Base-by-base conservation (phyloP, 1,139 yeast genomes). In the Debaryomyces subglobosus region DNA sequence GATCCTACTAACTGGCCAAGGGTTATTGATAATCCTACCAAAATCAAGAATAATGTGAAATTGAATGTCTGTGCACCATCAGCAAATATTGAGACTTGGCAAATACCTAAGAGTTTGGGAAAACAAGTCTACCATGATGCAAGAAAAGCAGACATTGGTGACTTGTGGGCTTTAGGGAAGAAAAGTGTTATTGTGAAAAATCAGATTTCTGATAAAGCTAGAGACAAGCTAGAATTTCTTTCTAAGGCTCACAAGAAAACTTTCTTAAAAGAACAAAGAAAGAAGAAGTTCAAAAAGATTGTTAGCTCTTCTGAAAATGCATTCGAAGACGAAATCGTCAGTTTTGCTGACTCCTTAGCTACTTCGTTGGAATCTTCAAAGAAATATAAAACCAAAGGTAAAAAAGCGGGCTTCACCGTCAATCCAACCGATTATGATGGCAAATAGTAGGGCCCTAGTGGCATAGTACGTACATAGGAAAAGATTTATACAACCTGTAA, bases 81-180 rank as follows among this genome's bases (percentile, higher is more conserved):
- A 8, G 97, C 96, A 0, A 77, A 79, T 43, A 69, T 91, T 42
- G 97, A 92, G 67, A 82, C 85, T 50, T 90, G 97, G 96, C 87
- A 85, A 23, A 79, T 94, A 3, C 88, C 98, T 0, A 88, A 86
- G 63, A 85, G 96, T 21, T 77, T 82, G 49, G 89, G 89, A 10
- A 83, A 84, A 56, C 87, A 84, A 55, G 82, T 76, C 1, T 94
- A 90, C 60, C 96, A 89, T 57, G 98, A 94, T 69, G 97, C 97
- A 0, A 78, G 98, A 51, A 92, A 94, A 64, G 82, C 89, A 0
- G 71, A 68, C 34, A 81, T 84, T 60, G 97, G 97, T n/a, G 99
- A 94, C 63, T 69, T 86, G 48, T 94, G 98, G 98, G 86, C 87
- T 0, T 71, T 89, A 47, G 94, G 83, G 24, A 87, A 86, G 41